Percentiles rank a stretch among this genome's conserved stretches.
Conservation (phyloP, 768 basidiomycete genomes). For the Lactifluus echinatus region DNA sequence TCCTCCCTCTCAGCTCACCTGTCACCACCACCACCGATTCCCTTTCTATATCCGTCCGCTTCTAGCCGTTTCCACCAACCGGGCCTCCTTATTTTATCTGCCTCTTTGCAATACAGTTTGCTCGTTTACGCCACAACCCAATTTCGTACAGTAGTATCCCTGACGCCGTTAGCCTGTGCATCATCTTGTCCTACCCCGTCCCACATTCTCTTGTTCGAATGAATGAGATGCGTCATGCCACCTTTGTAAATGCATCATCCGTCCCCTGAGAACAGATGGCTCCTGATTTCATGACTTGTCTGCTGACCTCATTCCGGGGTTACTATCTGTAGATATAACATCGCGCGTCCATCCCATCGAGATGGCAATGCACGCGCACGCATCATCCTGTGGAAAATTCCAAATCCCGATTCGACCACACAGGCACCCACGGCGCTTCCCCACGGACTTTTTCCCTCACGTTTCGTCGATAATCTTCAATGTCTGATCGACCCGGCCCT, state of each 20-base stretch:
- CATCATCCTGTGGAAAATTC: constrained; percentile 12
- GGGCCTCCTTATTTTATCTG: constrained; percentile 2
- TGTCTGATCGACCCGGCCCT: neutral
- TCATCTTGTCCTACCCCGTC: no score
- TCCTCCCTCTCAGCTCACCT: constrained; percentile 16
- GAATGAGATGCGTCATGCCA: no score
- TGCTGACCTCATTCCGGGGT: constrained; percentile 1
- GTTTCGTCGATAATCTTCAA: neutral
- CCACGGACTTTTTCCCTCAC: neutral
- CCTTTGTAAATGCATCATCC: neutral
- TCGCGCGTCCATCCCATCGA: constrained; percentile 2
- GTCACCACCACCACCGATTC: constrained; percentile 5
- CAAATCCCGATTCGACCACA: constrained; percentile 13
- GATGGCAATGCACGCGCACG: neutral
- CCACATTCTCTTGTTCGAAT: no score
- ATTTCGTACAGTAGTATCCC: neutral
- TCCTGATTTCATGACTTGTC: constrained; percentile 4
- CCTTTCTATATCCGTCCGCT: constrained; percentile 18
- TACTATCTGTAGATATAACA: constrained; percentile 1
- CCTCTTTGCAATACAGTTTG: neutral
- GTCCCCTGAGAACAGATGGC: neutral
- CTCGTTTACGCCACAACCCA: neutral
- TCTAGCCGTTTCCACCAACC: constrained; percentile 9
- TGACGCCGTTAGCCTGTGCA: neutral
- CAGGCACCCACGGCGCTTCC: constrained; percentile 15